Percentiles rank a stretch among this genome's conserved stretches.
These are phyloP conservation scores for Pythium volutum DNA, from an alignment of 352 stramenopile species.

Conservation along the genomic window DNA sequence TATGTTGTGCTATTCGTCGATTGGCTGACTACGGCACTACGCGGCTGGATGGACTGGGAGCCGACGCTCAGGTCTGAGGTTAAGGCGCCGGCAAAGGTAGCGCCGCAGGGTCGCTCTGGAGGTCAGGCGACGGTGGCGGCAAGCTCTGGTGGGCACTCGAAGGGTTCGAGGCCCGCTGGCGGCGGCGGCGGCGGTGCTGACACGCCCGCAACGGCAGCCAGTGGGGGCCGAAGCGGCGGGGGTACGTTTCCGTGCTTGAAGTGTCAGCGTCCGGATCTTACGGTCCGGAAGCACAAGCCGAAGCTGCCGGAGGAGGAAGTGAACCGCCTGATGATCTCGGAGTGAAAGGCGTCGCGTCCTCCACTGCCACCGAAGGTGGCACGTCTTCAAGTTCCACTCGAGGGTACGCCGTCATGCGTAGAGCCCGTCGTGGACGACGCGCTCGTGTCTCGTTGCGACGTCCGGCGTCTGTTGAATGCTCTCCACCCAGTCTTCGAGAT, in stretches of 20 bases:
- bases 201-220: background rate
- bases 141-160: too few species aligned
- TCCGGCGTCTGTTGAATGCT: too few species aligned
- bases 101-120: background rate
- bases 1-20: background rate
- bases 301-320: background rate
- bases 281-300: background rate
- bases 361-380: background rate
- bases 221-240: background rate
- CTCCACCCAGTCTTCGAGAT: too few species aligned
- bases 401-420: background rate
- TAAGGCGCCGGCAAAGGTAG: background rate
- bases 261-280: background rate
- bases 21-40: background rate
- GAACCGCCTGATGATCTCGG: background rate
- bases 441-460: too few species aligned
- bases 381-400: background rate
- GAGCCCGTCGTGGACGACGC: background rate
- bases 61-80: background rate
- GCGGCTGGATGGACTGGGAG: slow-evolving; percentile 3
- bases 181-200: background rate
- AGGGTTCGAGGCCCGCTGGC: background rate
- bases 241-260: slow-evolving; percentile 4
- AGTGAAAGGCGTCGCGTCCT: background rate
- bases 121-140: too few species aligned